A percentile compares a stretch with the other conserved stretches of the same genome.
These are phyloP conservation scores for Penicillium paradoxum DNA, from an alignment of 495 filamentous ascomycete genomes.

Conservation along the genomic window DNA sequence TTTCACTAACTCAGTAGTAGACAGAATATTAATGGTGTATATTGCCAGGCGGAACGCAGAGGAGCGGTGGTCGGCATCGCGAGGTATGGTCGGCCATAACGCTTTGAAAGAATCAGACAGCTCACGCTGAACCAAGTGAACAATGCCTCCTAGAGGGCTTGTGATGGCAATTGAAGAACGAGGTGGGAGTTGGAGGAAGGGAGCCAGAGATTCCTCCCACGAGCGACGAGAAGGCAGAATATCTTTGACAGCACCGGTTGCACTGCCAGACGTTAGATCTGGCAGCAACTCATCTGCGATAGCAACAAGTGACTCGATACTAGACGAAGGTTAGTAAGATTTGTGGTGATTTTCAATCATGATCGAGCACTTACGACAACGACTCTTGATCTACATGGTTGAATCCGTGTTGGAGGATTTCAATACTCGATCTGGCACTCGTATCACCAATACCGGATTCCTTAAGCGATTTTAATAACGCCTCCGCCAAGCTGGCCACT, in stretches of 20 bases:
- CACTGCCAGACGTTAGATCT: conserved; percentile 27
- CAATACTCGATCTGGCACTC: conserved; percentile 37
- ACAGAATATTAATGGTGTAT: conserved; percentile 57
- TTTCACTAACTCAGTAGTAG: conserved; percentile 22
- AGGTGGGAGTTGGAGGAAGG: conserved; percentile 54
- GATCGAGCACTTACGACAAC: conserved; percentile 40
- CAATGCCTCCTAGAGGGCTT: conserved; percentile 62
- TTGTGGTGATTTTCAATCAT: neutral
- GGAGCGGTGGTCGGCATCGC: conserved; percentile 66
- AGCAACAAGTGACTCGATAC: conserved; percentile 48
- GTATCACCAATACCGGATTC: conserved; percentile 32
- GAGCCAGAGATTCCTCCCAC: conserved; percentile 52
- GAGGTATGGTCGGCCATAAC: conserved; percentile 30
- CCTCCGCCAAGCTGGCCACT: conserved; percentile 47
- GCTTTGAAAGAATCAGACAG: conserved; percentile 22
- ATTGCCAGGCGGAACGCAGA: conserved; percentile 66
- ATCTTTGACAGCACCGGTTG: conserved; percentile 27
- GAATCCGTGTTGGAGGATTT: conserved; percentile 51
- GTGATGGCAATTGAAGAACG: conserved; percentile 64
- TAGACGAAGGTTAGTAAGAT: conserved; percentile 27
- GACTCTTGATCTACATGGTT: conserved; percentile 47
- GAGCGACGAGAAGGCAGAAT: conserved; percentile 44
- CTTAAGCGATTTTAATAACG: conserved; percentile 38
- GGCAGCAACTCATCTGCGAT: conserved; percentile 51
- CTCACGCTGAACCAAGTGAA: conserved; percentile 55